Evolutionary conservation across 768 basidiomycete species (phyloP), one percentile per base, ranked within the genome.

Genomic region (Leucocoprinus leucothites): DNA sequence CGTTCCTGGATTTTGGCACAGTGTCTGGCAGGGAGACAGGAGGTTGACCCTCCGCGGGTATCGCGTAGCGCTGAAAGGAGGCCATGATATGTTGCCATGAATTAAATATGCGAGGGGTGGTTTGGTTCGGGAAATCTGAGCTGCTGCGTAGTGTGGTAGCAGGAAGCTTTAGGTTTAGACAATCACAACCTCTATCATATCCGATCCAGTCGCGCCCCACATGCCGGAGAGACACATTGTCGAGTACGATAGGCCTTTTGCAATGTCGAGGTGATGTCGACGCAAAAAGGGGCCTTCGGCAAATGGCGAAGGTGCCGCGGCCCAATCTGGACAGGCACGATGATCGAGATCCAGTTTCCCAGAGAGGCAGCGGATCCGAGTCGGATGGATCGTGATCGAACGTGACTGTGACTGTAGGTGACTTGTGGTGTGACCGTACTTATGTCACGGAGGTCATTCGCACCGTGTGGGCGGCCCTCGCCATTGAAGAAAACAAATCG

Each of bases 401-500:
- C 26, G n/a, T 26, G 44, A 25, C 22, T 9, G 45, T 26, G 45
- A 28, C 24, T 9, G 19, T 21, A 3, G 18, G 35, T 50, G 49
- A 50, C 49, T 22, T 34, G 13, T 6, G 31, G 13, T 34, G 31
- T 34, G 31, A 34, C 31, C 31, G 31, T 34, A n/a, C 18, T 40
- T 28, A 11, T 47, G 53, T 48, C 53, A 55, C 53, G 16, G 35
- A 47, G 52, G 45, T 24, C 35, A 48, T 35, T 48, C 36, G 24
- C 45, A 55, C 53, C 51, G 42, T 47, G 28, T 44, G 53, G 51
- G 51, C 28, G 51, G 51, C 43, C 34, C 44, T 45, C 52, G 24
- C 38, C 18, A 55, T 55, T 47, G 45, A 47, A 47, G 46, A 48
- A 54, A 55, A 55, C 53, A 53, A 55, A 55, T 55, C 35, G 53